Conservation (phyloP, 371 early-diverging fungal species). For the Mortierella sp. region DNA sequence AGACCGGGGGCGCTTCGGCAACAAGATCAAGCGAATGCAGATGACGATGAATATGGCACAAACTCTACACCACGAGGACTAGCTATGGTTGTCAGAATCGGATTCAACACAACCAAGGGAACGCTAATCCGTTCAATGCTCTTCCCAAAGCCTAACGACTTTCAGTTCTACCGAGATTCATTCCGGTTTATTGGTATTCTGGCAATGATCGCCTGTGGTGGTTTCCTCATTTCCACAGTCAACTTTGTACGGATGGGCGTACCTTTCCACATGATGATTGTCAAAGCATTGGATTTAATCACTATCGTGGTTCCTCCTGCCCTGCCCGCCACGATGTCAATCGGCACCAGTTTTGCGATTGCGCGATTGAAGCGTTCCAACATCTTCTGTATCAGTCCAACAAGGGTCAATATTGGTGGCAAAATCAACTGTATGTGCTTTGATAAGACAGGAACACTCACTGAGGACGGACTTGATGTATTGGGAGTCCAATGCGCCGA, state of each 20-base stretch:
- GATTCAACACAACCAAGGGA: conserved; percentile 98
- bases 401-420: conserved; percentile 96
- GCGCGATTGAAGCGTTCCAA: conserved; percentile 82
- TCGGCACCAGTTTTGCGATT: conserved; percentile 97
- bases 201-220: conserved; percentile 80
- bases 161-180: conserved; percentile 96
- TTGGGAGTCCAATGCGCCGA: conserved; percentile 82
- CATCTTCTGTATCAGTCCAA: conserved; percentile 96
- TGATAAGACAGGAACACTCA: conserved; percentile 99
- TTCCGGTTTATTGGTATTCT: conserved; percentile 96
- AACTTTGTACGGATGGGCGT: conserved; percentile 88
- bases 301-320: conserved; percentile 98
- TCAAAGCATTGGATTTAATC: conserved; percentile 93
- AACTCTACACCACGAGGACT: conserved; percentile 62
- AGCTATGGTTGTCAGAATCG: conserved; percentile 93
- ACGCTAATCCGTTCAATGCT: conserved; percentile 94
- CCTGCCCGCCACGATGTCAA: conserved; percentile 96
- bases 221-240: conserved; percentile 87
- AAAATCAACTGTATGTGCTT: conserved; percentile 97
- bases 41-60: conserved; percentile 30
- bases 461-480: conserved; percentile 98
- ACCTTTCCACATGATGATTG: conserved; percentile 73
- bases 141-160: conserved; percentile 94
- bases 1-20: conserved; percentile 59
- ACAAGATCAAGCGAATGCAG: conserved; percentile 29